Conservation (phyloP, 345 rosid genomes). For the Leavenworthia alabamica region DNA sequence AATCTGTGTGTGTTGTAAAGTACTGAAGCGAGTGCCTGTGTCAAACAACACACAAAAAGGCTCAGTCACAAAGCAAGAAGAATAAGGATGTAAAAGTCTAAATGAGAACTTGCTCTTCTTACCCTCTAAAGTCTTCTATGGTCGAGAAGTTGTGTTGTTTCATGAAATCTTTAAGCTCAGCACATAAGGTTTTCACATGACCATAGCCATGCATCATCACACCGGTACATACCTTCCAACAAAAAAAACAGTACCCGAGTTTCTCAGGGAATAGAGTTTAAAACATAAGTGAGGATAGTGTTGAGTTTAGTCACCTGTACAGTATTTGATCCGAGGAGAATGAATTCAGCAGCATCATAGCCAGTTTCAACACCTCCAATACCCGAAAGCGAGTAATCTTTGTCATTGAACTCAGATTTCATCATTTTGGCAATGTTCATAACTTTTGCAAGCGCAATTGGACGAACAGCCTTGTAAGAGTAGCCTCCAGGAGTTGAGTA, state of each 20-base stretch:
- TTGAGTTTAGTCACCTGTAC: constrained; percentile 61
- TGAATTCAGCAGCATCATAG: constrained; percentile 84
- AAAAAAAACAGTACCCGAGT: not conserved
- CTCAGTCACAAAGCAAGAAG: not conserved
- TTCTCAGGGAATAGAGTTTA: not conserved
- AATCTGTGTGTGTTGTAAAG: constrained; percentile 85
- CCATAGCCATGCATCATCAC: constrained; percentile 98
- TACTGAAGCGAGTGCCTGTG: constrained; percentile 69
- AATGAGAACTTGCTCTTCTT: not conserved
- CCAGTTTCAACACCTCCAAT: constrained; percentile 98
- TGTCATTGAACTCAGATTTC: constrained; percentile 53
- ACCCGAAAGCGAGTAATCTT: constrained; percentile 70
- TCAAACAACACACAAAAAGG: not conserved
- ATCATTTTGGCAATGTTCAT: constrained; percentile 93
- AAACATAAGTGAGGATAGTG: not conserved
- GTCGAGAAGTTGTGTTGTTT: constrained; percentile 70
- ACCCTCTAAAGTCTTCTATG: constrained; percentile 96
- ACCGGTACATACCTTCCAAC: constrained; percentile 80
- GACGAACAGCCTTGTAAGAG: constrained; percentile 90
- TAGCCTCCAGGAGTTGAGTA: constrained; percentile 98
- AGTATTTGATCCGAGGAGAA: constrained; percentile 88
- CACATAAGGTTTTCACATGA: constrained; percentile 72
- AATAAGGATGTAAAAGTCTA: not conserved
- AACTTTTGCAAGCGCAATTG: constrained; percentile 85
- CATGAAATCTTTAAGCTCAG: constrained; percentile 86